A percentile compares a stretch with the other conserved stretches of the same genome.
Evolutionary conservation across 225 moss, liverwort and hornwort species (phyloP).

Genomic region (Pseudoscleropodium purum): DNA sequence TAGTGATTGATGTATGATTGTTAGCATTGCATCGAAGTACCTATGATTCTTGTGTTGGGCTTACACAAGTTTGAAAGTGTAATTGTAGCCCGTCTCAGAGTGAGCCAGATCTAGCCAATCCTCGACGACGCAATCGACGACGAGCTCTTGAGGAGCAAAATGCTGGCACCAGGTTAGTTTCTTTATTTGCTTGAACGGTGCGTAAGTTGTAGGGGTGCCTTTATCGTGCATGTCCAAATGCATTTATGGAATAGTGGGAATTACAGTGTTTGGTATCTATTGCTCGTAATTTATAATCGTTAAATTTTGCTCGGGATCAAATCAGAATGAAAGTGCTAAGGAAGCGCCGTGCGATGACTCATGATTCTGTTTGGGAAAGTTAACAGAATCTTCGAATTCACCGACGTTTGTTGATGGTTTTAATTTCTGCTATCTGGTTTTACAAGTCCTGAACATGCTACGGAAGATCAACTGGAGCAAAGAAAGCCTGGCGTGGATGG

Average conservation of each 20-base stretch:
- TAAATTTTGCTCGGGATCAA: not conserved
- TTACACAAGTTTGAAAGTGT: slow-evolving; percentile 8
- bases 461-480: slow-evolving; percentile 50
- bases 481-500: slow-evolving; percentile 48
- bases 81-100: slow-evolving; percentile 83
- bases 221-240: not conserved
- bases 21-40: not conserved
- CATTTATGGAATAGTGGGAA: not conserved
- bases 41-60: not conserved
- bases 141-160: slow-evolving; percentile 62
- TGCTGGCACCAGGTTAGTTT: slow-evolving; percentile 62
- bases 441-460: slow-evolving; percentile 58
- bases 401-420: not conserved
- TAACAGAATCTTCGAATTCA: not conserved
- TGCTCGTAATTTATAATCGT: not conserved
- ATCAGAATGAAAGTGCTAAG: not conserved
- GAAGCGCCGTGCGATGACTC: not conserved
- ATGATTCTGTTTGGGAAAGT: slow-evolving; percentile 11
- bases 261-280: not conserved
- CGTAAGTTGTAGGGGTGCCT: not conserved
- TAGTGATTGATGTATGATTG: not conserved
- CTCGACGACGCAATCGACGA: slow-evolving; percentile 70
- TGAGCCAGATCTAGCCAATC: slow-evolving; percentile 91
- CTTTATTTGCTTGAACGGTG: not conserved
- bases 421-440: slow-evolving; percentile 7